A percentile compares a stretch with the other conserved stretches of the same genome.
Evolutionary conservation across 2,329 filamentous ascomycete genomes (phyloP).

Genomic region (Monilinia laxa): DNA sequence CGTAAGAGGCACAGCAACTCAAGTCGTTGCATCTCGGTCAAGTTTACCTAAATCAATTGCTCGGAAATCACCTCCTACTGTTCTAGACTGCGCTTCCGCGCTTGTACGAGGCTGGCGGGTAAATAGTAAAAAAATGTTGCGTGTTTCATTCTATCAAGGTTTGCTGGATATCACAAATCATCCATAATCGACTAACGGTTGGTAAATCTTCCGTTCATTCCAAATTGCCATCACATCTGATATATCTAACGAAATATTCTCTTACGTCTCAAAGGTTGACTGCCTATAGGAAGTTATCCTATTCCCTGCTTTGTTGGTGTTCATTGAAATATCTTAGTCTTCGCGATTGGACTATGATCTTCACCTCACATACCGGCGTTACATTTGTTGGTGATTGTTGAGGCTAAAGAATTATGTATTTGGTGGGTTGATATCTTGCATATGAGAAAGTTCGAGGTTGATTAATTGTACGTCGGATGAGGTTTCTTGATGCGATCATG

Average conservation of each 20-base stretch:
- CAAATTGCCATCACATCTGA: conserved; percentile 2
- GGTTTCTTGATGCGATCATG: background rate
- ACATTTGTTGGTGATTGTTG: background rate
- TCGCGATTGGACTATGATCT: background rate
- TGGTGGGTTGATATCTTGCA: background rate
- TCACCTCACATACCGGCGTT: background rate
- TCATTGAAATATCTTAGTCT: background rate
- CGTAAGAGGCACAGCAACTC: conserved; percentile 9
- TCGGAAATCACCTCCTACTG: background rate
- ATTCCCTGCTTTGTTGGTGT: conserved; percentile 1
- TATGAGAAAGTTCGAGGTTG: background rate
- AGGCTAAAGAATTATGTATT: background rate
- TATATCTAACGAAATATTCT: background rate
- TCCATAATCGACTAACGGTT: background rate
- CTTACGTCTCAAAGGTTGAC: background rate
- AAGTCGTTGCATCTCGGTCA: background rate
- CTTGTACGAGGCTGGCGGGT: conserved; percentile 4
- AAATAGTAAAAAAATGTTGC: background rate
- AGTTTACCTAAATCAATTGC: background rate
- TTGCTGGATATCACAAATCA: background rate
- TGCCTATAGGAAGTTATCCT: conserved; percentile 10
- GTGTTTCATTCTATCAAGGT: background rate
- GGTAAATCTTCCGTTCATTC: background rate
- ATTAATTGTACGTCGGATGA: background rate
- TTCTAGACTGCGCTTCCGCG: conserved; percentile 12